These are phyloP conservation scores for Kodamaea laetipori DNA, from an alignment of 805 yeast genomes.

Conservation along the genomic window DNA sequence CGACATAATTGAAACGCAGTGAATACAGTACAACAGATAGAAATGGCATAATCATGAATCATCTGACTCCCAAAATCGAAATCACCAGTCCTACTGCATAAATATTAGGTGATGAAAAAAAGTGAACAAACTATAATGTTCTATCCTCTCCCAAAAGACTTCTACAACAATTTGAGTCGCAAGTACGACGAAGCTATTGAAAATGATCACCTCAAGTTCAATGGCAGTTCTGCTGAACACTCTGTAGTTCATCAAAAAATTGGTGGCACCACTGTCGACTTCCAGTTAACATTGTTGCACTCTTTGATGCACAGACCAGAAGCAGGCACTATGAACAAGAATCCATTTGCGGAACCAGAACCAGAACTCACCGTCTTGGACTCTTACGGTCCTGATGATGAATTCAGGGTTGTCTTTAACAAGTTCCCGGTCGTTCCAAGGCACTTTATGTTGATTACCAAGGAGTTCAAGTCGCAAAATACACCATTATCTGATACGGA, in stretches of 20 bases:
- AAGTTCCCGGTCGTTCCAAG: slow-evolving; percentile 82
- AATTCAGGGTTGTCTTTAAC: slow-evolving; percentile 67
- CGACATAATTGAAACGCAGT: no score
- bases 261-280: slow-evolving; percentile 18
- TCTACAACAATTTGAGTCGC: slow-evolving; percentile 34
- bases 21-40: no score
- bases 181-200: slow-evolving; percentile 53
- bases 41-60: no score
- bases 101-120: no score
- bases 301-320: slow-evolving; percentile 44
- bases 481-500: slow-evolving; percentile 74
- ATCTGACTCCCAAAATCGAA: no score
- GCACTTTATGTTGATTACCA: slow-evolving; percentile 80
- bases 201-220: slow-evolving; percentile 50
- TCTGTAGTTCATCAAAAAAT: slow-evolving; percentile 28
- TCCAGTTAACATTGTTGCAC: slow-evolving; percentile 34
- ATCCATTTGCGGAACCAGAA: slow-evolving; percentile 84
- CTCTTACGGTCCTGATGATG: slow-evolving; percentile 53
- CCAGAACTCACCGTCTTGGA: slow-evolving; percentile 66
- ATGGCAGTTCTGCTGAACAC: slow-evolving; percentile 47
- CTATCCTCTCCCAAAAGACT: slow-evolving; percentile 38
- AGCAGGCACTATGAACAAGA: slow-evolving; percentile 41
- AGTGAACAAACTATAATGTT: slow-evolving; percentile 20
- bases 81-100: no score
- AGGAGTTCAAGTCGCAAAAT: slow-evolving; percentile 68